phyloP scores from a whole-genome alignment of 1,139 yeast species.

The Pichiaceae sp. region DNA sequence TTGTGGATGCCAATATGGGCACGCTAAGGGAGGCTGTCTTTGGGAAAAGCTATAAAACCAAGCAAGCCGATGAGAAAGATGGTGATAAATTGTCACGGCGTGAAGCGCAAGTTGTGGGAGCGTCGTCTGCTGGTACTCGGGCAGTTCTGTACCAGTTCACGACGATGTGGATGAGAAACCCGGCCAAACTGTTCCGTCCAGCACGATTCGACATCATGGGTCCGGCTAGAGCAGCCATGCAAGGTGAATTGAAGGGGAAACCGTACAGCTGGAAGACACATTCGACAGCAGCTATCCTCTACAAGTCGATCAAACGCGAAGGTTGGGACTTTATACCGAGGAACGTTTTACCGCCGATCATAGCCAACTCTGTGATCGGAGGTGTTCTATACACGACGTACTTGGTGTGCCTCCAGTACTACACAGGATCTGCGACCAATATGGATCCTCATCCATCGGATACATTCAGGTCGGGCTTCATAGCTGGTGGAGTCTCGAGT shows the following conservation, averaged over 20 bases:
- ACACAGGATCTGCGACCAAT: slow-evolving; percentile 21
- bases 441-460: slow-evolving; percentile 34
- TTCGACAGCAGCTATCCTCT: slow-evolving; percentile 65
- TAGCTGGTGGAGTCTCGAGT: slow-evolving; percentile 83
- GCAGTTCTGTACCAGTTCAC: slow-evolving; percentile 77
- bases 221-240: slow-evolving; percentile 44
- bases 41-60: neutral
- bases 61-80: neutral
- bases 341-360: slow-evolving; percentile 73
- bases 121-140: slow-evolving; percentile 74
- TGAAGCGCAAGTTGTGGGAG: slow-evolving; percentile 37
- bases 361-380: slow-evolving; percentile 86
- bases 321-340: slow-evolving; percentile 90
- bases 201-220: slow-evolving; percentile 82
- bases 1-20: no score
- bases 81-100: slow-evolving; percentile 19
- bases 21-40: neutral
- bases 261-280: slow-evolving; percentile 70
- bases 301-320: slow-evolving; percentile 60
- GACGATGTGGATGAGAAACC: slow-evolving; percentile 69
- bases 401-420: slow-evolving; percentile 39
- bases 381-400: slow-evolving; percentile 78
- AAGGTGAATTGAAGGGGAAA: slow-evolving; percentile 38
- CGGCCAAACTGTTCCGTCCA: slow-evolving; percentile 82
- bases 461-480: slow-evolving; percentile 71